Percentiles rank a stretch among this genome's conserved stretches.
These are phyloP conservation scores for Cytospora paraplurivora DNA, from an alignment of 2,329 filamentous ascomycete species.

Conservation along the genomic window DNA sequence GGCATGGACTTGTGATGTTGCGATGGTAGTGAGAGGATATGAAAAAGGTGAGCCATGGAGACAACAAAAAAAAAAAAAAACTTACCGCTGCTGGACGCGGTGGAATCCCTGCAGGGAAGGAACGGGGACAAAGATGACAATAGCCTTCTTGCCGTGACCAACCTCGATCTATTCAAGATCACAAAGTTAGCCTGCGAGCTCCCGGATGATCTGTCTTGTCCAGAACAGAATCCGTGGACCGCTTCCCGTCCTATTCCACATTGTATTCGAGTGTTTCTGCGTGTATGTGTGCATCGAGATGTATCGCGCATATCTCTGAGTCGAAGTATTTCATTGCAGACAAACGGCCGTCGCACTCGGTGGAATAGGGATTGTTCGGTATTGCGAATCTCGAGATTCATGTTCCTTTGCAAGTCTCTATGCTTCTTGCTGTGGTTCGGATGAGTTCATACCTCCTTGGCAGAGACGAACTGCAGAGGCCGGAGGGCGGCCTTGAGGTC, in stretches of 20 bases:
- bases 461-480: slow-evolving; percentile 98
- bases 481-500: slow-evolving; percentile 96
- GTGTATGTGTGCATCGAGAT: slow-evolving; percentile 30
- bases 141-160: slow-evolving; percentile 99
- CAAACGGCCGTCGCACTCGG: slow-evolving; percentile 33
- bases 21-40: neutral
- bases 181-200: slow-evolving; percentile 76
- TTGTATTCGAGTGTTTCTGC: slow-evolving; percentile 23
- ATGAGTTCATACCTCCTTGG: slow-evolving; percentile 75
- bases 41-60: neutral
- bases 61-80: slow-evolving; percentile 34
- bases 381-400: slow-evolving; percentile 29
- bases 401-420: neutral
- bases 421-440: neutral
- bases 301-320: slow-evolving; percentile 21
- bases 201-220: slow-evolving; percentile 54
- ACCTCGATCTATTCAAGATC: slow-evolving; percentile 89
- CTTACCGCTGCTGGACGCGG: slow-evolving; percentile 99
- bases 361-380: slow-evolving; percentile 49
- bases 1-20: neutral
- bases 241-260: slow-evolving; percentile 73
- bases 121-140: slow-evolving; percentile 99
- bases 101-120: slow-evolving; percentile 98
- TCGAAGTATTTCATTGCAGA: slow-evolving; percentile 21
- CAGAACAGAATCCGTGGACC: slow-evolving; percentile 62